phyloP scores from a whole-genome alignment of 1,139 yeast genomes.

The Candida tunisiensis region DNA sequence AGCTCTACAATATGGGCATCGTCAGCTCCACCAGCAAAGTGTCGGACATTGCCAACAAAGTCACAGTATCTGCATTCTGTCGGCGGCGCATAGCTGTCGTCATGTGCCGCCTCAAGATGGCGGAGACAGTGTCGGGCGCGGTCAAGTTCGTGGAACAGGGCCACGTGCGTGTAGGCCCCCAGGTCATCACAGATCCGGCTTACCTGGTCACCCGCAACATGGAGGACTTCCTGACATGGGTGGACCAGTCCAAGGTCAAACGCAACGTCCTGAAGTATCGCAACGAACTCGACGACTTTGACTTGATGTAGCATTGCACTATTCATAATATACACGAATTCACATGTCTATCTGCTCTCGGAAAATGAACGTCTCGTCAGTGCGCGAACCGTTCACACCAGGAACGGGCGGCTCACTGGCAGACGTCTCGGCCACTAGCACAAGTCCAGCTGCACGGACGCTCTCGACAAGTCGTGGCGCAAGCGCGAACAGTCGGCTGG shows the following conservation, averaged over 20 bases:
- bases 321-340: too few species aligned
- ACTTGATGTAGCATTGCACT: conserved; percentile 11
- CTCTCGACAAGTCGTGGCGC: conserved; percentile 66
- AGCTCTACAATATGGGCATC: conserved; percentile 76
- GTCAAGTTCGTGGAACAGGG: conserved; percentile 92
- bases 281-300: conserved; percentile 35
- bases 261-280: conserved; percentile 76
- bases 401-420: too few species aligned
- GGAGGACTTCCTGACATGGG: conserved; percentile 98
- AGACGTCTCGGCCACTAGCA: conserved; percentile 58
- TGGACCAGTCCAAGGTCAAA: conserved; percentile 85
- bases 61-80: conserved; percentile 84
- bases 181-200: conserved; percentile 90
- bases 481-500: conserved; percentile 48
- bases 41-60: conserved; percentile 82
- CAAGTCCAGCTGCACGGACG: conserved; percentile 65
- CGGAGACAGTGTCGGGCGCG: conserved; percentile 77
- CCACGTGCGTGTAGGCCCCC: conserved; percentile 94
- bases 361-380: too few species aligned
- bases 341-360: too few species aligned
- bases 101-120: conserved; percentile 92
- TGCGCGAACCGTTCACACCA: too few species aligned
- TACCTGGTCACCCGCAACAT: conserved; percentile 71
- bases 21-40: conserved; percentile 35
- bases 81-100: conserved; percentile 88